A percentile compares a stretch with the other conserved stretches of the same genome.
Conservation (phyloP, 2,329 filamentous ascomycete species). For the Fusarium caatingaense region DNA sequence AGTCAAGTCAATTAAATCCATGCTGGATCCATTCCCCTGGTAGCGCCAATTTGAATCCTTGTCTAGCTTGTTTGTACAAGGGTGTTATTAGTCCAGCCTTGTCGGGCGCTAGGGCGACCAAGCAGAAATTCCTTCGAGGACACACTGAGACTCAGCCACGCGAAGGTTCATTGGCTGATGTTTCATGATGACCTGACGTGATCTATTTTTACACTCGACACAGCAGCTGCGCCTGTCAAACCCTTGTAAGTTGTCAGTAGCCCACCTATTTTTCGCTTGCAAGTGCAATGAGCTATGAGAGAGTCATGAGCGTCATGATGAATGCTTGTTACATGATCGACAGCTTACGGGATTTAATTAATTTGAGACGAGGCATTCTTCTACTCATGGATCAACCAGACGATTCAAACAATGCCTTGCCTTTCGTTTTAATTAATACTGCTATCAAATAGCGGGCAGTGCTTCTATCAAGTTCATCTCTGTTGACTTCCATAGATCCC, state of each 20-base stretch:
- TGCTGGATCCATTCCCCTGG: slow-evolving; percentile 22
- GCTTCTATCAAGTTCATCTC: neutral
- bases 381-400: neutral
- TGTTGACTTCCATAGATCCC: neutral
- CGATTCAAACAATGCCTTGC: slow-evolving; percentile 14
- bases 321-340: slow-evolving; percentile 23
- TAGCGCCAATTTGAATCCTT: slow-evolving; percentile 30
- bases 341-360: slow-evolving; percentile 25
- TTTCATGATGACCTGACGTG: slow-evolving; percentile 28
- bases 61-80: slow-evolving; percentile 8
- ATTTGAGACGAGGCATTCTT: slow-evolving; percentile 28
- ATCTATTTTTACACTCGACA: slow-evolving; percentile 35
- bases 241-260: neutral
- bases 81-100: slow-evolving; percentile 31
- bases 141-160: slow-evolving; percentile 29
- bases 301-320: slow-evolving; percentile 11
- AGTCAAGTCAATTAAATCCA: slow-evolving; percentile 5
- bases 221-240: slow-evolving; percentile 24
- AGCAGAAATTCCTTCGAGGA: slow-evolving; percentile 7
- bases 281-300: slow-evolving; percentile 1
- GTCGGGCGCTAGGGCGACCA: slow-evolving; percentile 30
- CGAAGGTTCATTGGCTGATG: slow-evolving; percentile 23
- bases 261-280: slow-evolving; percentile 4
- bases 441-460: neutral
- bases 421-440: neutral